Percentiles rank a stretch among this genome's conserved stretches.
phyloP scores from a whole-genome alignment of 192 early-diverging fungal genomes.

The Dimargaris verticillata region DNA sequence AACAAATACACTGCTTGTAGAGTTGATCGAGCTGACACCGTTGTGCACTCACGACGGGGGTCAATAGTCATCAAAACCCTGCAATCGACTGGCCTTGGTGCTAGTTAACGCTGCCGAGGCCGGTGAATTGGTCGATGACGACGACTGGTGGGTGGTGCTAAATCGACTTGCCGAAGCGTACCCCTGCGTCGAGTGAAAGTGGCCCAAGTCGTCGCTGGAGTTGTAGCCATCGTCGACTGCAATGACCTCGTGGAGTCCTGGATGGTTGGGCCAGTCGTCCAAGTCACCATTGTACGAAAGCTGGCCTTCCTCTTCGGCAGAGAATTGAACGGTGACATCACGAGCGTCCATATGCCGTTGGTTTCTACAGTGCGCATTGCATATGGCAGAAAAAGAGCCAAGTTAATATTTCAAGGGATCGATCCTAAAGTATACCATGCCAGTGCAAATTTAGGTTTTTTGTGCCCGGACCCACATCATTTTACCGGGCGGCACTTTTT shows the following conservation, averaged over 20 bases:
- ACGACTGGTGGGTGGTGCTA: no score
- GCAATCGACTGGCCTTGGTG: no score
- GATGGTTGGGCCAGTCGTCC: background rate
- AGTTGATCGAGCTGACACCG: no score
- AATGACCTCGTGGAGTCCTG: constrained; percentile 9
- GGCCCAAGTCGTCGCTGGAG: background rate
- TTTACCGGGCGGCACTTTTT: background rate
- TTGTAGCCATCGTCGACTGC: constrained; percentile 9
- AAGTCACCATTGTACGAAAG: background rate
- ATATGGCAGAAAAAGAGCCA: background rate
- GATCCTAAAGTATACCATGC: background rate
- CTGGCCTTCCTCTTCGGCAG: background rate
- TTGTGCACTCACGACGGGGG: no score
- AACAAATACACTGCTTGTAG: no score
- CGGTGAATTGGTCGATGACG: no score
- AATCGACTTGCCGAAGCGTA: background rate
- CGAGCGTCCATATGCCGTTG: constrained; percentile 12
- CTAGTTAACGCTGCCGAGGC: no score
- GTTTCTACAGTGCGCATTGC: background rate
- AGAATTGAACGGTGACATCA: constrained; percentile 8
- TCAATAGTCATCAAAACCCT: no score
- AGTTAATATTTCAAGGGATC: background rate
- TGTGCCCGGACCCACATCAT: background rate
- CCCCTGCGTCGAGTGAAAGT: background rate
- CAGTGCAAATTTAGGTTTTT: background rate